These are phyloP conservation scores for Apiotrichum porosum DNA, from an alignment of 1,284 basidiomycete genomes.

Conservation along the genomic window DNA sequence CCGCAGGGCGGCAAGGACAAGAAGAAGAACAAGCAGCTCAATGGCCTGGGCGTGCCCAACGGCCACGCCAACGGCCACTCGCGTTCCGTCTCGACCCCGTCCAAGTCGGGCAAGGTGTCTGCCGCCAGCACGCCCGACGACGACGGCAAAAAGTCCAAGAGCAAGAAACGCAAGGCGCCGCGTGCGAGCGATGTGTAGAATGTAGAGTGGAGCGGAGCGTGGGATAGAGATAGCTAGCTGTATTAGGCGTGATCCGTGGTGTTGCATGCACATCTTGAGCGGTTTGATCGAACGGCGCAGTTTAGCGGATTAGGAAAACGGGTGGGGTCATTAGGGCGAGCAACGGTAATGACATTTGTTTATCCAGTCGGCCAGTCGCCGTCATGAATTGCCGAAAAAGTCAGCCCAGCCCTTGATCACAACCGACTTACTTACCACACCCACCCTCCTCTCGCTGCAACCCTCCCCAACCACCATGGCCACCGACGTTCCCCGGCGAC, in stretches of 20 bases:
- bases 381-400: too few species aligned
- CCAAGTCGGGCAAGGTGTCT: constrained; percentile 2
- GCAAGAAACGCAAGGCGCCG: constrained; percentile 22
- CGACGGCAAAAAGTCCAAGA: constrained; percentile 13
- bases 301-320: too few species aligned
- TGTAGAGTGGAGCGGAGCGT: background rate
- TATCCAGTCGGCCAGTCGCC: too few species aligned
- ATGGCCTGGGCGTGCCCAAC: background rate
- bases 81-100: constrained; percentile 7
- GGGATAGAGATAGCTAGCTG: too few species aligned
- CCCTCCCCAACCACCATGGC: too few species aligned
- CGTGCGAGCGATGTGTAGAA: constrained; percentile 11
- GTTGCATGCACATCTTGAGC: too few species aligned
- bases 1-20: background rate
- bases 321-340: too few species aligned
- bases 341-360: too few species aligned
- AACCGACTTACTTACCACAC: background rate
- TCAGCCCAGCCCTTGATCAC: too few species aligned
- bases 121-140: constrained; percentile 1
- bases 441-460: too few species aligned
- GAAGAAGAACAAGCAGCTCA: background rate
- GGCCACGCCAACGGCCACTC: constrained; percentile 4
- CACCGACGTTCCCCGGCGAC: constrained; percentile 17
- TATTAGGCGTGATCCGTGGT: too few species aligned
- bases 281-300: too few species aligned